Conservation (phyloP, 352 stramenopile species). For the Phytophthora multivora region DNA sequence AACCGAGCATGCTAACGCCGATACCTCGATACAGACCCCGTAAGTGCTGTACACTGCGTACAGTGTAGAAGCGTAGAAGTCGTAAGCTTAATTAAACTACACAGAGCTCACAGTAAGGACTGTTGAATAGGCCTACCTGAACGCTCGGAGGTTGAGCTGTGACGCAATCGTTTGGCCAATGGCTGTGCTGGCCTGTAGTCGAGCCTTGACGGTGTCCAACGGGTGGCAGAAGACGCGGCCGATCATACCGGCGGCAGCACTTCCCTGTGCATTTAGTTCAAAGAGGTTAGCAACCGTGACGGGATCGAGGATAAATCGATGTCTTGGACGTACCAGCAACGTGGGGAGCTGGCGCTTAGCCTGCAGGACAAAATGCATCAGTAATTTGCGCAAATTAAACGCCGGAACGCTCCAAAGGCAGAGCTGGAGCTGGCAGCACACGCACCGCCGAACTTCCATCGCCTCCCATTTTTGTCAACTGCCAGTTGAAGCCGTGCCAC, state of each 20-base stretch:
- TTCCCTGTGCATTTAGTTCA: slow-evolving; percentile 47
- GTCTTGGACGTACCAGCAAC: slow-evolving; percentile 44
- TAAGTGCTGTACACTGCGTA: slow-evolving; percentile 52
- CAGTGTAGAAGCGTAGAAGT: no score
- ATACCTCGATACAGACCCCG: slow-evolving; percentile 95
- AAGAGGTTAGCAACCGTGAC: slow-evolving; percentile 1
- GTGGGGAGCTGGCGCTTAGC: slow-evolving; percentile 56
- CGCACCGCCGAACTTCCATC: slow-evolving; percentile 25
- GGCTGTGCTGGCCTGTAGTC: slow-evolving; percentile 64
- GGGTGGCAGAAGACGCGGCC: slow-evolving; percentile 90
- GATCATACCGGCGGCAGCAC: slow-evolving; percentile 83
- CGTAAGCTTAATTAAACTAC: background rate
- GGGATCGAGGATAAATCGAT: background rate
- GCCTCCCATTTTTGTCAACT: slow-evolving; percentile 21
- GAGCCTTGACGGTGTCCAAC: slow-evolving; percentile 92
- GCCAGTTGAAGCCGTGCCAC: slow-evolving; percentile 5
- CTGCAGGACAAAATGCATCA: slow-evolving; percentile 20
- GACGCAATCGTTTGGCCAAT: slow-evolving; percentile 44
- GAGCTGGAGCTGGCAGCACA: background rate
- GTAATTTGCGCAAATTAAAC: slow-evolving; percentile 2
- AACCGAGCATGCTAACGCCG: slow-evolving; percentile 93
- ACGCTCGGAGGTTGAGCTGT: slow-evolving; percentile 47
- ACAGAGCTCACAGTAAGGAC: background rate
- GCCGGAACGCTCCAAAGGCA: background rate
- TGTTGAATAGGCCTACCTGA: slow-evolving; percentile 56